phyloP scores from a whole-genome alignment of 78 protist genomes.

The Creolimax fragrantissima region DNA sequence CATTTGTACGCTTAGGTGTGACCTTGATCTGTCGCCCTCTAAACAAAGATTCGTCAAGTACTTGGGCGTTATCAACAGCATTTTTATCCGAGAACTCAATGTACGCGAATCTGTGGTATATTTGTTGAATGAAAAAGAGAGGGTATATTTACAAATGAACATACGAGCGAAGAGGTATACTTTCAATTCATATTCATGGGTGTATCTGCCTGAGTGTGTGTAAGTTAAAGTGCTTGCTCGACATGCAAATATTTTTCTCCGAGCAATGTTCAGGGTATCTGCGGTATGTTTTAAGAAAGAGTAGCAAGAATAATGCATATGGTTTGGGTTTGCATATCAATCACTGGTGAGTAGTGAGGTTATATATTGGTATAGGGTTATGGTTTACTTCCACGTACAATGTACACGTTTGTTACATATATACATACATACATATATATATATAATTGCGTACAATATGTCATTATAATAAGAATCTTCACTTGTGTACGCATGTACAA shows the following conservation, averaged over 20 bases:
- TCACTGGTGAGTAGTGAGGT: not conserved
- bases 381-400: not conserved
- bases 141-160: not conserved
- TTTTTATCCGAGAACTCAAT: conserved; percentile 54
- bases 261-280: not conserved
- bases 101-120: conserved; percentile 47
- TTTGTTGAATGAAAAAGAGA: not conserved
- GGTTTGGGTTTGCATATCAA: too few relatives aligned
- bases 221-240: not conserved
- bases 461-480: too few relatives aligned
- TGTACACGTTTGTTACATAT: too few relatives aligned
- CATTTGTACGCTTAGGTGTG: conserved; percentile 10
- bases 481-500: too few relatives aligned
- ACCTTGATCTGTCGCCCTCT: conserved; percentile 61
- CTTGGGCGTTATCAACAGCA: conserved; percentile 47
- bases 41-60: conserved; percentile 47
- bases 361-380: not conserved
- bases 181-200: not conserved
- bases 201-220: not conserved
- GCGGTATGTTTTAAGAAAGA: too few relatives aligned
- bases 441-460: too few relatives aligned
- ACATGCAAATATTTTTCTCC: not conserved
- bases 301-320: too few relatives aligned
- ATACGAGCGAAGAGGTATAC: too few relatives aligned
- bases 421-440: too few relatives aligned